phyloP scores from a whole-genome alignment of 768 basidiomycete species.

The Clitopilus hobsonii region DNA sequence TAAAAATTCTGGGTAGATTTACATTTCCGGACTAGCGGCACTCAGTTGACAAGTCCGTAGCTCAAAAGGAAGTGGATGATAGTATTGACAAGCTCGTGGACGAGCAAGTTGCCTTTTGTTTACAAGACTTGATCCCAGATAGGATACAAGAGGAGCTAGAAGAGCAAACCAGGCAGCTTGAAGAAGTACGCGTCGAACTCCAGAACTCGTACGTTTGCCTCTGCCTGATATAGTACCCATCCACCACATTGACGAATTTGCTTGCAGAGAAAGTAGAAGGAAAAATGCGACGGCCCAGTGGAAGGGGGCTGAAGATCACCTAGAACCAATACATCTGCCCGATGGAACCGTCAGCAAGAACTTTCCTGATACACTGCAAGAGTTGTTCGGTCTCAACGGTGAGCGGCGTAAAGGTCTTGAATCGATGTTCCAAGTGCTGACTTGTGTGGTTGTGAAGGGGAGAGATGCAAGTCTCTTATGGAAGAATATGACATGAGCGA shows the following conservation, averaged over 20 bases:
- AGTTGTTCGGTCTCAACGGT: slow-evolving; percentile 52
- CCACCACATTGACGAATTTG: not conserved
- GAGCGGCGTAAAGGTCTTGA: slow-evolving; percentile 9
- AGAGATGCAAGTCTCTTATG: slow-evolving; percentile 29
- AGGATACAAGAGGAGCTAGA: slow-evolving; percentile 45
- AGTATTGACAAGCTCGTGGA: slow-evolving; percentile 48
- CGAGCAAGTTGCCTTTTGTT: slow-evolving; percentile 42
- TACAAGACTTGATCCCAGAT: slow-evolving; percentile 42
- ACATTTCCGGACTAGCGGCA: not conserved
- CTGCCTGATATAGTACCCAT: not conserved
- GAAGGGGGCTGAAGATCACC: slow-evolving; percentile 30
- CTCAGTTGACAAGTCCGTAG: slow-evolving; percentile 20
- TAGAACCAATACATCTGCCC: slow-evolving; percentile 44
- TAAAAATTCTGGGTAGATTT: slow-evolving; percentile 39
- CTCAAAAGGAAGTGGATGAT: slow-evolving; percentile 40
- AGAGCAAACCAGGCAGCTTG: slow-evolving; percentile 38
- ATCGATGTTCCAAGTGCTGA: not conserved
- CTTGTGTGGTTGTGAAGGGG: slow-evolving; percentile 15
- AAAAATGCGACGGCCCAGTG: slow-evolving; percentile 44
- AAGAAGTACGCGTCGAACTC: slow-evolving; percentile 38
- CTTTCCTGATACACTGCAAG: slow-evolving; percentile 49
- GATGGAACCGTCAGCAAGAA: slow-evolving; percentile 40
- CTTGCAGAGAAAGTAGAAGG: slow-evolving; percentile 50
- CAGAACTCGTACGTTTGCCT: slow-evolving; percentile 53
- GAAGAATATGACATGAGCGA: slow-evolving; percentile 32